phyloP scores from a whole-genome alignment of 352 stramenopile genomes.

The Lagenidium sp. region DNA sequence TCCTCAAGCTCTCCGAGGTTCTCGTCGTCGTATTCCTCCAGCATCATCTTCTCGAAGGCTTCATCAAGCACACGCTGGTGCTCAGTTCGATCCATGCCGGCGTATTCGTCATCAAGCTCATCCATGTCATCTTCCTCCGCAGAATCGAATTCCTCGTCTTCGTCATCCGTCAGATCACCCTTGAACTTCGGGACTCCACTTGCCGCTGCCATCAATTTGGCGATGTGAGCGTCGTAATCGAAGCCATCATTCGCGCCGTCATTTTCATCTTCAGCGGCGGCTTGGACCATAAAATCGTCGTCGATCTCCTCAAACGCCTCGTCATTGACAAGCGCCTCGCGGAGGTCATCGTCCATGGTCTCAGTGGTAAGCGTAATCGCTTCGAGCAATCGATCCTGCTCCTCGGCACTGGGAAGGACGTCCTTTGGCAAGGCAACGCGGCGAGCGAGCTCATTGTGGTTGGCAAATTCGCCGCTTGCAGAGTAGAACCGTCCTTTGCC shows the following conservation, averaged over 20 bases:
- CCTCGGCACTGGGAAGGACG: slow-evolving; percentile 51
- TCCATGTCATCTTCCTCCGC: slow-evolving; percentile 78
- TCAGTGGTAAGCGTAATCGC: slow-evolving; percentile 80
- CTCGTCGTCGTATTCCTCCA: slow-evolving; percentile 80
- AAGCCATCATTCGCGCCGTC: slow-evolving; percentile 47
- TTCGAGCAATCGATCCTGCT: slow-evolving; percentile 74
- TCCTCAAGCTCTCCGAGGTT: slow-evolving; percentile 72
- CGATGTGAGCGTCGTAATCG: slow-evolving; percentile 92
- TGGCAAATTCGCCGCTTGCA: slow-evolving; percentile 56
- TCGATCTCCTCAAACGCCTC: slow-evolving; percentile 84
- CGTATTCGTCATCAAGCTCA: slow-evolving; percentile 21
- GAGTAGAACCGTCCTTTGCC: slow-evolving; percentile 80
- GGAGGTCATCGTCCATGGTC: slow-evolving; percentile 81
- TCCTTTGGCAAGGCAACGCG: slow-evolving; percentile 57
- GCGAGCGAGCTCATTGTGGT: slow-evolving; percentile 39
- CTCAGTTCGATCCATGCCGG: slow-evolving; percentile 43
- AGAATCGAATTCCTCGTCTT: slow-evolving; percentile 54
- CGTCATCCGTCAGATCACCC: slow-evolving; percentile 61
- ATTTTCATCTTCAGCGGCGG: slow-evolving; percentile 36
- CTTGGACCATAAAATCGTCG: slow-evolving; percentile 89
- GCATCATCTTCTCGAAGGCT: slow-evolving; percentile 77
- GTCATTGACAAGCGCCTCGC: slow-evolving; percentile 78
- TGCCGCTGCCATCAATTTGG: slow-evolving; percentile 85
- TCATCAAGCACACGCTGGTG: slow-evolving; percentile 83
- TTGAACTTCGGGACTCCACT: slow-evolving; percentile 60